These are phyloP conservation scores for Beta macrorhiza DNA, from an alignment of 179 eudicot species.

Conservation along the genomic window DNA sequence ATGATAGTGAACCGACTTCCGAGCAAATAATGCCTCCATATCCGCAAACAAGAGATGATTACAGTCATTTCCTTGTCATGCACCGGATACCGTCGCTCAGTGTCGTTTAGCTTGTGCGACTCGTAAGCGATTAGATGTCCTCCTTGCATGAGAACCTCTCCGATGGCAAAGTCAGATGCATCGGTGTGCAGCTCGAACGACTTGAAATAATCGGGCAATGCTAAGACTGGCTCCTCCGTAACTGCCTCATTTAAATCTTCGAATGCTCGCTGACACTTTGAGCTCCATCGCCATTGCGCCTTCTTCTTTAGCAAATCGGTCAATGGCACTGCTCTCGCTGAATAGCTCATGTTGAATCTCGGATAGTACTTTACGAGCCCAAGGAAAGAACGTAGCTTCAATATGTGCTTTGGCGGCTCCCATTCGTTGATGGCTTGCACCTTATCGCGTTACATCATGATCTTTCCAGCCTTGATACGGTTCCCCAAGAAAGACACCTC, in stretches of 20 bases:
- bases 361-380: constrained; percentile 8
- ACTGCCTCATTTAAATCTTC: not conserved
- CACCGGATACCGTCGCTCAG: too few relatives aligned
- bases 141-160: too few relatives aligned
- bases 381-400: not conserved
- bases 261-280: not conserved
- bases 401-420: not conserved
- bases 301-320: not conserved
- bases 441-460: not conserved
- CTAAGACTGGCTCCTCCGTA: not conserved
- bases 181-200: too few relatives aligned
- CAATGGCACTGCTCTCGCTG: not conserved
- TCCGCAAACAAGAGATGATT: too few relatives aligned
- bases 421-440: not conserved
- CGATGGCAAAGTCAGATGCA: too few relatives aligned
- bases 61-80: too few relatives aligned
- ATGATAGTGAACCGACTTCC: too few relatives aligned
- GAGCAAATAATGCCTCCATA: too few relatives aligned
- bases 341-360: not conserved
- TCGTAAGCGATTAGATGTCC: too few relatives aligned
- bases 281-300: not conserved
- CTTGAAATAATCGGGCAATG: too few relatives aligned
- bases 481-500: not conserved
- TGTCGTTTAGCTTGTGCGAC: too few relatives aligned
- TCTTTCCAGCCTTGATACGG: not conserved